phyloP scores from a whole-genome alignment of 202 grass and related monocot species.

The Setaria italica region DNA sequence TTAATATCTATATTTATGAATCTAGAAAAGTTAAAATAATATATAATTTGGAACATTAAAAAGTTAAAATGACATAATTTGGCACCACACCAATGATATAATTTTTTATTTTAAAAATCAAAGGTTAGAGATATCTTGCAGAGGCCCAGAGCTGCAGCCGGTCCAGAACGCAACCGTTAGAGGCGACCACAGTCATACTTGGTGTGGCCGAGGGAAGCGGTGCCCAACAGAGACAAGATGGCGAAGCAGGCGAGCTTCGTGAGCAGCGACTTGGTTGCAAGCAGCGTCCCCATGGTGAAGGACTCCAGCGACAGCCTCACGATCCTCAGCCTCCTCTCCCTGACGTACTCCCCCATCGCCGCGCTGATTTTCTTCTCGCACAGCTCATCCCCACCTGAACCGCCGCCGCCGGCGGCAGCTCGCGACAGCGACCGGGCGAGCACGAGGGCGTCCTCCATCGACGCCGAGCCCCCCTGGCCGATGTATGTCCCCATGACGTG shows the following conservation, averaged over 20 bases:
- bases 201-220: background rate
- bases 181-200: conserved; percentile 29
- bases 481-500: conserved; percentile 59
- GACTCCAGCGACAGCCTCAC: conserved; percentile 36
- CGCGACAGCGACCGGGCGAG: conserved; percentile 48
- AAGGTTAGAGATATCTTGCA: background rate
- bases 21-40: no score
- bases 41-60: no score
- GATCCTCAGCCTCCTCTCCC: conserved; percentile 57
- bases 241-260: conserved; percentile 37
- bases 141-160: background rate
- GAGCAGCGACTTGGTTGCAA: background rate
- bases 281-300: conserved; percentile 33
- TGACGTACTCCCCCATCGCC: conserved; percentile 51
- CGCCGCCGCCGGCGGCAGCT: background rate
- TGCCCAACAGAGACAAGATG: conserved; percentile 39
- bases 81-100: no score
- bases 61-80: no score
- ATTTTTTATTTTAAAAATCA: background rate
- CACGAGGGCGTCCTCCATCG: conserved; percentile 58
- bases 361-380: background rate
- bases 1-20: no score
- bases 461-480: conserved; percentile 55
- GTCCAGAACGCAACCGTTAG: background rate
- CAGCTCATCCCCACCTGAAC: no score